These are phyloP conservation scores for Aspergillus quadricinctus DNA, from an alignment of 2,329 filamentous ascomycete genomes.

Conservation along the genomic window DNA sequence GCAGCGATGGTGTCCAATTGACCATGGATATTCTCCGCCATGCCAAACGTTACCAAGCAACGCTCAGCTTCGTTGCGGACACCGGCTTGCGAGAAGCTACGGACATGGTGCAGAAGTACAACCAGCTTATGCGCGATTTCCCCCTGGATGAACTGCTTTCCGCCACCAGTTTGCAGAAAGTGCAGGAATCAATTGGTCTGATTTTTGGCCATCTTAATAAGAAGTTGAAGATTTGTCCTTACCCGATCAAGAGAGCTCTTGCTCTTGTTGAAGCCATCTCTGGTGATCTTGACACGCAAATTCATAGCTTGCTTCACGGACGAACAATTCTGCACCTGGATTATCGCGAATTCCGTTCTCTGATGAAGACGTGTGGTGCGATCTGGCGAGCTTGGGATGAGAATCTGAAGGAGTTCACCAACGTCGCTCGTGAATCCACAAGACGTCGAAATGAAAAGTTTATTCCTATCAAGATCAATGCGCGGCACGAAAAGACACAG, in stretches of 20 bases:
- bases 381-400: conserved; percentile 96
- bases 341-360: conserved; percentile 79
- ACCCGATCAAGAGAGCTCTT: conserved; percentile 85
- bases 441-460: conserved; percentile 94
- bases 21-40: conserved; percentile 94
- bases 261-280: conserved; percentile 97
- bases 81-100: conserved; percentile 94
- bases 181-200: conserved; percentile 79
- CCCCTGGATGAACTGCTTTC: conserved; percentile 92
- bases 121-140: conserved; percentile 97
- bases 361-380: conserved; percentile 77
- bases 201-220: conserved; percentile 97
- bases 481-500: conserved; percentile 83
- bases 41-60: conserved; percentile 96
- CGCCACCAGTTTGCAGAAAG: conserved; percentile 80
- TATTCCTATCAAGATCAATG: conserved; percentile 93
- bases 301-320: conserved; percentile 82
- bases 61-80: conserved; percentile 92
- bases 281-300: conserved; percentile 77
- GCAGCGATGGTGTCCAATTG: conserved; percentile 80
- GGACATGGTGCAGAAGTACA: conserved; percentile 97
- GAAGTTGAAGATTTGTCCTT: conserved; percentile 93
- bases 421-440: conserved; percentile 91
- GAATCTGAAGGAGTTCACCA: conserved; percentile 95
- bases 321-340: conserved; percentile 86